A percentile compares a stretch with the other conserved stretches of the same genome.
Evolutionary conservation across 306 rosid species (phyloP).

Genomic region (Cercis canadensis): DNA sequence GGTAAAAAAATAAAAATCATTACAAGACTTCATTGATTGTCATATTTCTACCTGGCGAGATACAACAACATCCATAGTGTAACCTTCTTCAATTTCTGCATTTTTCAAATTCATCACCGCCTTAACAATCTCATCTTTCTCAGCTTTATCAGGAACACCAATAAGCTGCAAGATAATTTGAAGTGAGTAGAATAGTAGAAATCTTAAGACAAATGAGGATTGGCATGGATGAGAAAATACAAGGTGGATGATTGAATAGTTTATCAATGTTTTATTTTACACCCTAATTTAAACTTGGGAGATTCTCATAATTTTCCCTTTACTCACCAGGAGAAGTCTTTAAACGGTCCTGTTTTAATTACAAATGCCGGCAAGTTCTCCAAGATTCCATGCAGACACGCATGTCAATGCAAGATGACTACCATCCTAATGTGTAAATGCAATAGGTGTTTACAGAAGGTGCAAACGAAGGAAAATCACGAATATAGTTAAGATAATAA

Average conservation of each 20-base stretch:
- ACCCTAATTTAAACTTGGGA: constrained; percentile 10
- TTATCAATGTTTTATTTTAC: not conserved
- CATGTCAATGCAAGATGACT: not conserved
- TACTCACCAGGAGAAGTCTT: constrained; percentile 20
- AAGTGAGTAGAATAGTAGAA: constrained; percentile 33
- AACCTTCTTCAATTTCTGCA: constrained; percentile 92
- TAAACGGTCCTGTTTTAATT: not conserved
- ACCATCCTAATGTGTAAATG: not conserved
- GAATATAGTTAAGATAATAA: too few species aligned
- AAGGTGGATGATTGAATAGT: constrained; percentile 10
- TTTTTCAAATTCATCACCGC: constrained; percentile 83
- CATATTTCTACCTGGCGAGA: constrained; percentile 74
- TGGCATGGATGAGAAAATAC: constrained; percentile 10
- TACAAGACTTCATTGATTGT: not conserved
- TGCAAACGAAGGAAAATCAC: too few species aligned
- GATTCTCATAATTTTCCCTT: not conserved
- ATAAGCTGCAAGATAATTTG: constrained; percentile 66
- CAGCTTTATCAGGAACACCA: constrained; percentile 84
- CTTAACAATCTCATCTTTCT: constrained; percentile 98
- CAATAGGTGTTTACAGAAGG: not conserved
- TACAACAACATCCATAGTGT: constrained; percentile 67
- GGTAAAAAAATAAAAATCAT: not conserved
- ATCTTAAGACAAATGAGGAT: constrained; percentile 25
- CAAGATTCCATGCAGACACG: not conserved
- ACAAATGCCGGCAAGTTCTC: not conserved